Evolutionary conservation across 176 grass and related monocot species (phyloP).

Genomic region (Dactylis glomerata): DNA sequence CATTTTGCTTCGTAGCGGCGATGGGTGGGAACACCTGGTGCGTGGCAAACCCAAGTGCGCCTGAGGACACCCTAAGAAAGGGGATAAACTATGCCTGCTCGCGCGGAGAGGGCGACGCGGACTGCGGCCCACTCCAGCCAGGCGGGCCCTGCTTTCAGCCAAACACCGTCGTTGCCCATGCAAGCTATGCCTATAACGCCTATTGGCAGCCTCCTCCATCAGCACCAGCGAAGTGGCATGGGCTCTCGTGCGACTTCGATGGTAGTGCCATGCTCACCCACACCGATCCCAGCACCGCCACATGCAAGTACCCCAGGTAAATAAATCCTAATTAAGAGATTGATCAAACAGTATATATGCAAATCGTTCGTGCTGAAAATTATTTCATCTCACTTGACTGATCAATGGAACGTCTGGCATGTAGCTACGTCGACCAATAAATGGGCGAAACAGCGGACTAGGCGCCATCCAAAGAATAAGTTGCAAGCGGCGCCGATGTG

Average conservation of each 20-base stretch:
- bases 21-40: background rate
- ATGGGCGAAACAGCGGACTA: background rate
- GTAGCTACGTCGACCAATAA: too few species aligned
- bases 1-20: background rate
- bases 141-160: conserved; percentile 48
- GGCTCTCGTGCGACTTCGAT: background rate
- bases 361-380: background rate
- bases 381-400: background rate
- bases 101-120: conserved; percentile 47
- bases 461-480: background rate
- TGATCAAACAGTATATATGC: background rate
- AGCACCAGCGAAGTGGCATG: too few species aligned
- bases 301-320: background rate
- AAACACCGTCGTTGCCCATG: conserved; percentile 28
- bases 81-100: conserved; percentile 58
- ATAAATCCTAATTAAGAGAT: background rate
- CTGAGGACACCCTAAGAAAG: conserved; percentile 22
- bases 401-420: background rate
- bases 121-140: conserved; percentile 45
- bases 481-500: background rate
- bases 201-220: background rate
- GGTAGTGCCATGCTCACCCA: background rate
- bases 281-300: background rate
- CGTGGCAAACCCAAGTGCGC: background rate
- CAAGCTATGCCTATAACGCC: background rate